Conservation (phyloP, 768 basidiomycete genomes). For the Rhodotorula toruloides region DNA sequence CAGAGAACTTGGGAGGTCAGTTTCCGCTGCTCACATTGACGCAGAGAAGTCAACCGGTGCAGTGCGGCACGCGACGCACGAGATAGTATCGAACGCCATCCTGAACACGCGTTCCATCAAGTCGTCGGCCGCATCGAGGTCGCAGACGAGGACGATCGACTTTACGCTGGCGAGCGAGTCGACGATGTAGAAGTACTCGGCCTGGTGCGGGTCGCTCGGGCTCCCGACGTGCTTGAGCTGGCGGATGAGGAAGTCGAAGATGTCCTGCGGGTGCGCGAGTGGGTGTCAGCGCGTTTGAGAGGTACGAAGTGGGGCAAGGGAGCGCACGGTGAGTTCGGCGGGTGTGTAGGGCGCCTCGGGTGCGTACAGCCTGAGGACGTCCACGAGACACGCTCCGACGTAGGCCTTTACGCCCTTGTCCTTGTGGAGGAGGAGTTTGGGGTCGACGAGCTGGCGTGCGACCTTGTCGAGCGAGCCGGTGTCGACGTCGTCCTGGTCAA, state of each 20-base stretch:
- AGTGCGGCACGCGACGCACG: constrained; percentile 45
- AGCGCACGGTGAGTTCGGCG: constrained; percentile 60
- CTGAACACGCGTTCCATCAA: constrained; percentile 77
- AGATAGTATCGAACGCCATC: constrained; percentile 72
- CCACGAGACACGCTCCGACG: constrained; percentile 87
- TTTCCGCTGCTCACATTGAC: not conserved
- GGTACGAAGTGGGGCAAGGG: not conserved
- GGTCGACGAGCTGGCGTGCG: constrained; percentile 72
- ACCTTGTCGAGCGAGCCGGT: constrained; percentile 62
- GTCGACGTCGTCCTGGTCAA: constrained; percentile 86
- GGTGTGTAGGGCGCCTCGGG: constrained; percentile 95
- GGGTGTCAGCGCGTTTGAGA: not conserved
- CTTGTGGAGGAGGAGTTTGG: constrained; percentile 80
- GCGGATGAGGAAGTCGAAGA: constrained; percentile 92
- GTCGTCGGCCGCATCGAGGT: constrained; percentile 74
- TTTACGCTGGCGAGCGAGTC: constrained; percentile 91
- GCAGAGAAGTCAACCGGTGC: not conserved
- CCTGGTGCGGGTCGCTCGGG: constrained; percentile 63
- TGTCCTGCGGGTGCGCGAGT: constrained; percentile 56
- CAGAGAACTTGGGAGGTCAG: not conserved
- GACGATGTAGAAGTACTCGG: constrained; percentile 89
- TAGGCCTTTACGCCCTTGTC: constrained; percentile 94
- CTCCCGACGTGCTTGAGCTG: constrained; percentile 55
- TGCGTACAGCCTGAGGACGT: constrained; percentile 86
- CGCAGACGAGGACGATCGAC: constrained; percentile 87